Percentiles rank a stretch among this genome's conserved stretches.
phyloP scores from a whole-genome alignment of 768 basidiomycete genomes.

The Suillus variegatus region DNA sequence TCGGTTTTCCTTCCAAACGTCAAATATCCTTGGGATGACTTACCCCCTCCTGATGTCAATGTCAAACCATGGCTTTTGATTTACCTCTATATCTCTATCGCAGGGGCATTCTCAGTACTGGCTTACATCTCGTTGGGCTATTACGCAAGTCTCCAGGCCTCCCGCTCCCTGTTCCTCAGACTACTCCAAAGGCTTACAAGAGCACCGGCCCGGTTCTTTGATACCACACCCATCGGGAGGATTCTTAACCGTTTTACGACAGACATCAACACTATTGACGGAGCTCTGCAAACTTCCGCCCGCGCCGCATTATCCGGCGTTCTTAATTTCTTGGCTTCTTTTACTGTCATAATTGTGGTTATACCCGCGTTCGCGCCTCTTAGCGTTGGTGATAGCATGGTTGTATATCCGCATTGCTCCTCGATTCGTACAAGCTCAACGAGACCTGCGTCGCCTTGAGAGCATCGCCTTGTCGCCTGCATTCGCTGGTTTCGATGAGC shows the following conservation, averaged over 20 bases:
- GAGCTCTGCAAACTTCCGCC: slow-evolving; percentile 56
- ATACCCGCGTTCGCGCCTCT: slow-evolving; percentile 66
- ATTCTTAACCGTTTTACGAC: slow-evolving; percentile 80
- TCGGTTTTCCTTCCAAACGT: slow-evolving; percentile 13
- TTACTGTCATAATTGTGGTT: slow-evolving; percentile 61
- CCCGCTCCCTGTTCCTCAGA: slow-evolving; percentile 56
- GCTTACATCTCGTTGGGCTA: slow-evolving; percentile 63
- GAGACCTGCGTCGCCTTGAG: slow-evolving; percentile 69
- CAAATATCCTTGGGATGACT: slow-evolving; percentile 43
- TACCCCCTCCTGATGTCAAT: slow-evolving; percentile 60
- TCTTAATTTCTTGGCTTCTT: slow-evolving; percentile 63
- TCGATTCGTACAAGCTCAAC: slow-evolving; percentile 58
- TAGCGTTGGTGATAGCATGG: slow-evolving; percentile 68
- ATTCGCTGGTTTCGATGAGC: slow-evolving; percentile 73
- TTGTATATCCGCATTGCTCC: slow-evolving; percentile 66
- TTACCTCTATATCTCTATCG: slow-evolving; percentile 62
- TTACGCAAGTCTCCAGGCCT: slow-evolving; percentile 68
- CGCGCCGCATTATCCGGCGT: slow-evolving; percentile 55
- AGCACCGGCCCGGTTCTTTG: slow-evolving; percentile 72
- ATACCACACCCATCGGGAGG: slow-evolving; percentile 72
- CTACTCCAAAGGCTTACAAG: slow-evolving; percentile 57
- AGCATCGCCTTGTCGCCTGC: slow-evolving; percentile 69
- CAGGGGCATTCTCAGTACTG: slow-evolving; percentile 54
- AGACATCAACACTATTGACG: slow-evolving; percentile 77
- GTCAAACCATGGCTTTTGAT: slow-evolving; percentile 68